These are phyloP conservation scores for Nannochloris sp. DNA, from an alignment of 139 green algal species.

Conservation along the genomic window DNA sequence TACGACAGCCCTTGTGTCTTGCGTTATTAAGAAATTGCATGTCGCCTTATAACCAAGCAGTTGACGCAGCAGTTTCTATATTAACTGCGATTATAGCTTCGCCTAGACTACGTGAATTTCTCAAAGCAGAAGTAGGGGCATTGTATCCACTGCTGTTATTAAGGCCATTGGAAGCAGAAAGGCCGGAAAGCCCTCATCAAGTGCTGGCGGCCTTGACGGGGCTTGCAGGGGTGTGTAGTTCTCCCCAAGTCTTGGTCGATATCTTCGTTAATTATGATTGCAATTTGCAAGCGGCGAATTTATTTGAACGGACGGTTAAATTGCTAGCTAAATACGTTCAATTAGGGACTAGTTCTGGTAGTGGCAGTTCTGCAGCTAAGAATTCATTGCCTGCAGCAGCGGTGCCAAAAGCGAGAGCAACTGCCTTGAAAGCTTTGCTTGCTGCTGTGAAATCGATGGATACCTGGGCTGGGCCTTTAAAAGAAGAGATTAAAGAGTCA, in stretches of 20 bases:
- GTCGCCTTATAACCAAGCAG: constrained; percentile 35
- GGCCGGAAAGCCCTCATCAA: background rate
- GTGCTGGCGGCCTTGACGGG: background rate
- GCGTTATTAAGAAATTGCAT: constrained; percentile 74
- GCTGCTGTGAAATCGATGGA: constrained; percentile 56
- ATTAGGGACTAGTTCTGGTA: background rate
- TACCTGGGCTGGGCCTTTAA: constrained; percentile 59
- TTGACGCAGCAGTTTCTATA: background rate
- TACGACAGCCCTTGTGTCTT: constrained; percentile 75
- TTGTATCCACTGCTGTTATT: constrained; percentile 86
- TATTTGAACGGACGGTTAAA: constrained; percentile 69
- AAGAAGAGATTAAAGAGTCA: constrained; percentile 19
- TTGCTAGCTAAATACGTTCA: background rate
- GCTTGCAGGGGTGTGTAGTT: background rate
- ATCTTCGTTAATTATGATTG: constrained; percentile 96
- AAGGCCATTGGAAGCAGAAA: constrained; percentile 61
- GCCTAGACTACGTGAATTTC: constrained; percentile 31
- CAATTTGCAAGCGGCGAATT: constrained; percentile 65
- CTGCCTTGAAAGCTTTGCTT: constrained; percentile 32
- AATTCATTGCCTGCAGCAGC: background rate
- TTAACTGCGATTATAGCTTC: background rate
- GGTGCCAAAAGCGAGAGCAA: background rate
- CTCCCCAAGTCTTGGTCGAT: constrained; percentile 58
- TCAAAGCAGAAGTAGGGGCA: constrained; percentile 80
- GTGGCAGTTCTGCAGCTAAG: background rate